Evolutionary conservation across 176 grass and related monocot species (phyloP), one percentile per base, ranked within the genome.

Genomic region (Typha latifolia): DNA sequence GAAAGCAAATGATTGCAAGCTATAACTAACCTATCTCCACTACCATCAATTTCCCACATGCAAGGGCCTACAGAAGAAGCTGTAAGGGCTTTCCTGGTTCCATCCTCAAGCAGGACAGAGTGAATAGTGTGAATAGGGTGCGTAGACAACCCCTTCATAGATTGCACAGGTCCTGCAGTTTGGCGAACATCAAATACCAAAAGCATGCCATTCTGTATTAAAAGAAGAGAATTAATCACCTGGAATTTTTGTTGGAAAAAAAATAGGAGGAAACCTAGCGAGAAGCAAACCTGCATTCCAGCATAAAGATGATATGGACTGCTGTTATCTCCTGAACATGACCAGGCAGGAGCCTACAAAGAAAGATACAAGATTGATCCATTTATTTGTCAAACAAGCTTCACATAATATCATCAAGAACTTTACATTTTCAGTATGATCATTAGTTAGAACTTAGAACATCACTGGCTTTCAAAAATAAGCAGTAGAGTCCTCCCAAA

Each of bases 121-220:
- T 87, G 85, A 15, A 97, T 49, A 12, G 94, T 87, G 78, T 97
- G 85, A 51, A 90, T 66, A 72, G 89, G 94, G 50, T 90, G 76
- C 27, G 75, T 68, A 1, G 83, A 86, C 67, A 90, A 72, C 34
- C 89, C 94, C 66, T 34, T 80, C 24, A 74, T 71, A 61, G 76
- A 77, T 52, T 82, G 75, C 56, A 92, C 50, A 24, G 94, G 85
- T 32, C n/a, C 34, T 47, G 79, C 77, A 49, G 89, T 92, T 86
- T 89, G 88, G 64, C 89, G 89, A 81, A 86, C 76, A 81, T 97
- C 89, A 80, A 97, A 97, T 29, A 84, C 72, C 76, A 93, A 87
- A n/a, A 97, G 71, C 78, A 84, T 90, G 61, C 94, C 94, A 68
- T 90, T 87, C 86, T 99, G 74, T 70, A 62, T 82, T 55, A 32